A percentile compares a stretch with the other conserved stretches of the same genome.
Conservation (phyloP, 495 filamentous ascomycete genomes). For the Hyaloscypha variabilis region DNA sequence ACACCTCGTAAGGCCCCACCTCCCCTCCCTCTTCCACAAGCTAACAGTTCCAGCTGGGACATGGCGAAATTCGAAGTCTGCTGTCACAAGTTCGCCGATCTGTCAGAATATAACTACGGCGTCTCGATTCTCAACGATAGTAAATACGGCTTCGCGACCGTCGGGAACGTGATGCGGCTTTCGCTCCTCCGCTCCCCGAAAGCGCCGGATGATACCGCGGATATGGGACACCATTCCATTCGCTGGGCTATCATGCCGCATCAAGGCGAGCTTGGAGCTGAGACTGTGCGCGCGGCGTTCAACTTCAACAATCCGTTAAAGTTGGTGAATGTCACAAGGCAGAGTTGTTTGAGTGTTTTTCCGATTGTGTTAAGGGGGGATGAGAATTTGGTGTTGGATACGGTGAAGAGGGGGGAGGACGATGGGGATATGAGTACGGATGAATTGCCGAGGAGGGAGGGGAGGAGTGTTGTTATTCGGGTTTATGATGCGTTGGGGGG, state of each 20-base stretch:
- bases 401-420: conserved; percentile 66
- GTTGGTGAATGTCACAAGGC: conserved; percentile 29
- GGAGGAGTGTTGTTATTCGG: conserved; percentile 64
- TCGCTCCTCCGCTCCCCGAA: conserved; percentile 89
- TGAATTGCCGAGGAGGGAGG: conserved; percentile 56
- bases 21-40: conserved; percentile 15
- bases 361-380: conserved; percentile 32
- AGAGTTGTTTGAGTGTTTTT: conserved; percentile 35
- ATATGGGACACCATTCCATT: conserved; percentile 90
- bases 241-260: conserved; percentile 94
- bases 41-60: conserved; percentile 70
- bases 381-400: conserved; percentile 22
- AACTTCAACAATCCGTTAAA: conserved; percentile 82
- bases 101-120: conserved; percentile 89
- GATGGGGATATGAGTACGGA: conserved; percentile 68
- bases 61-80: conserved; percentile 99
- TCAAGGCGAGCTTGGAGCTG: conserved; percentile 63
- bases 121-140: conserved; percentile 93
- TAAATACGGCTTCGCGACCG: conserved; percentile 95
- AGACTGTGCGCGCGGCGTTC: conserved; percentile 78
- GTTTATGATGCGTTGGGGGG: conserved; percentile 77
- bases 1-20: conserved; percentile 79
- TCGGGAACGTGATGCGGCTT: conserved; percentile 93
- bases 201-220: conserved; percentile 91
- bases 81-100: conserved; percentile 94